Evolutionary conservation across 129 eudicot genomes (phyloP).

Genomic region (Chrysanthemum seticuspe): DNA sequence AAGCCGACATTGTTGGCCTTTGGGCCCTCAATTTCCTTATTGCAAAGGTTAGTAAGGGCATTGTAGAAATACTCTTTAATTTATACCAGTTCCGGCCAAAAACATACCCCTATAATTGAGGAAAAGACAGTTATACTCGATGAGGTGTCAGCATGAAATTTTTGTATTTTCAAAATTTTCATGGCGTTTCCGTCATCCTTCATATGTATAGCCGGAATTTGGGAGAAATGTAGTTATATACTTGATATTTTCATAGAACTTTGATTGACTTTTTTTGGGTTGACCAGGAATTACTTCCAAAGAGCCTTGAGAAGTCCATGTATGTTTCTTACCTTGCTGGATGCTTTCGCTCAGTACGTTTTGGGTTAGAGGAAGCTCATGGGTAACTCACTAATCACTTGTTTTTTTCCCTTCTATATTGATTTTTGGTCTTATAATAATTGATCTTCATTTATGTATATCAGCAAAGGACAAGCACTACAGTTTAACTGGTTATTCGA

Average conservation of each 20-base stretch:
- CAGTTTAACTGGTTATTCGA: constrained; percentile 90
- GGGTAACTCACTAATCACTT: constrained; percentile 57
- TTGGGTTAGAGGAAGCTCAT: constrained; percentile 92
- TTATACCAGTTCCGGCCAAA: not conserved
- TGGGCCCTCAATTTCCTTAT: constrained; percentile 86
- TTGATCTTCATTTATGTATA: not conserved
- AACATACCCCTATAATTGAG: too few relatives aligned
- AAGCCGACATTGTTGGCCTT: constrained; percentile 97
- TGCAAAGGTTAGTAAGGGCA: constrained; percentile 46
- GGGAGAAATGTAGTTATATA: too few relatives aligned
- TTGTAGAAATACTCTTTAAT: not conserved
- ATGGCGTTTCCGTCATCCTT: not conserved
- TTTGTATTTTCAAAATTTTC: too few relatives aligned
- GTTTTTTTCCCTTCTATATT: not conserved
- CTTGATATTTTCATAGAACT: not conserved
- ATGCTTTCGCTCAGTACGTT: constrained; percentile 96
- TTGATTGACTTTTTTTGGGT: constrained; percentile 20
- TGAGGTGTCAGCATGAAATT: too few relatives aligned
- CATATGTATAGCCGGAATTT: not conserved
- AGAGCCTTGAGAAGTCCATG: constrained; percentile 61
- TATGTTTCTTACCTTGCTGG: constrained; percentile 98
- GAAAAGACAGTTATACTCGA: too few relatives aligned
- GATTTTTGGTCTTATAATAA: not conserved
- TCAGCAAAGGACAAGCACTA: constrained; percentile 94
- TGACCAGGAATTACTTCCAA: constrained; percentile 67